Conservation (phyloP, 2,329 filamentous ascomycete genomes). For the Xylaria arbuscula region DNA sequence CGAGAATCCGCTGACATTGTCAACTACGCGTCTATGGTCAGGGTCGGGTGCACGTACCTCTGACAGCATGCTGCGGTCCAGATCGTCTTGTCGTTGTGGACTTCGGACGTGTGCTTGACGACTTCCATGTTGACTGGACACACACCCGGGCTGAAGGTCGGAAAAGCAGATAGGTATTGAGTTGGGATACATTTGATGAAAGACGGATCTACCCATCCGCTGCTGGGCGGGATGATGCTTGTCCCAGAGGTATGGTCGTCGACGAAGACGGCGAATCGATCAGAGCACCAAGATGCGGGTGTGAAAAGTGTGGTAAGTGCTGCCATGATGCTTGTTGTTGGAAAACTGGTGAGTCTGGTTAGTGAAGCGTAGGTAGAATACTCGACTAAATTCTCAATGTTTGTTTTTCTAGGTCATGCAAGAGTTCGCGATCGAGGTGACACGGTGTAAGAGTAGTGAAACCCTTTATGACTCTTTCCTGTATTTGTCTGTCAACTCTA, state of each 20-base stretch:
- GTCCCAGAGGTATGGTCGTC: slow-evolving; percentile 40
- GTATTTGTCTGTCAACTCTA: no score
- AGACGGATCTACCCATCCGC: slow-evolving; percentile 49
- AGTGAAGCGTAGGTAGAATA: not conserved
- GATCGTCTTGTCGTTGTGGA: slow-evolving; percentile 35
- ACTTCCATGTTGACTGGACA: slow-evolving; percentile 48
- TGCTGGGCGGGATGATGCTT: slow-evolving; percentile 45
- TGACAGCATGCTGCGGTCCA: slow-evolving; percentile 49
- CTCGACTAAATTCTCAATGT: not conserved
- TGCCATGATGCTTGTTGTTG: slow-evolving; percentile 35
- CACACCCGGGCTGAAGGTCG: slow-evolving; percentile 48
- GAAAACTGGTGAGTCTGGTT: not conserved
- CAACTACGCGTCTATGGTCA: not conserved
- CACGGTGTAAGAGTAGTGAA: not conserved
- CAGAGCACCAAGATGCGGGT: slow-evolving; percentile 43
- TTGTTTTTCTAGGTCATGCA: not conserved
- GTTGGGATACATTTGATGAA: slow-evolving; percentile 47
- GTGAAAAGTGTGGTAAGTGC: slow-evolving; percentile 47
- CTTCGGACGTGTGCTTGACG: slow-evolving; percentile 35
- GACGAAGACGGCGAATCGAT: slow-evolving; percentile 48
- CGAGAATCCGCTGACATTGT: slow-evolving; percentile 45
- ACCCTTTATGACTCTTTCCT: not conserved
- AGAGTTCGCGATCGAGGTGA: not conserved
- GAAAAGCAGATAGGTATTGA: slow-evolving; percentile 43
- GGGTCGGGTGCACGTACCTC: slow-evolving; percentile 37